A percentile compares a stretch with the other conserved stretches of the same genome.
These are phyloP conservation scores for Cercophora sp. DNA, from an alignment of 495 filamentous ascomycete genomes.

Conservation along the genomic window DNA sequence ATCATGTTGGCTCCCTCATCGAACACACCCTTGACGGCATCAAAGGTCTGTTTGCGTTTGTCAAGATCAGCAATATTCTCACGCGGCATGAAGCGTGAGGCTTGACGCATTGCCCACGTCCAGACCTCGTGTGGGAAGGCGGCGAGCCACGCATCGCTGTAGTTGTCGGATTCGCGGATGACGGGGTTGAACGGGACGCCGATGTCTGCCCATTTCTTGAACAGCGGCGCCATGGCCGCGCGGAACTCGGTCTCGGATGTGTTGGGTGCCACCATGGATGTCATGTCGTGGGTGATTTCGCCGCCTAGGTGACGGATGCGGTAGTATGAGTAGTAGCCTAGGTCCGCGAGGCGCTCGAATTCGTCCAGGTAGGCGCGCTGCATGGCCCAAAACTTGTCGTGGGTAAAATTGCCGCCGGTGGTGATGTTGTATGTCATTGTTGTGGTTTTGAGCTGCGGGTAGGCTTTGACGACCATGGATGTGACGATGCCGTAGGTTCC, in stretches of 20 bases:
- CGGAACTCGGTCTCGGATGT: constrained; percentile 41
- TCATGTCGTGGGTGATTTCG: constrained; percentile 10
- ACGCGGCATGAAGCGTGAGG: constrained; percentile 46
- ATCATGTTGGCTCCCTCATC: constrained; percentile 39
- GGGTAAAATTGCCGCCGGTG: constrained; percentile 7
- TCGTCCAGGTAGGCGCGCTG: constrained; percentile 19
- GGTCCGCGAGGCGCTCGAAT: constrained; percentile 12
- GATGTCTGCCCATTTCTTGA: constrained; percentile 18
- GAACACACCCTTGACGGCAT: constrained; percentile 37
- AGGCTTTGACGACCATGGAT: constrained; percentile 35
- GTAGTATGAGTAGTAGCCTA: constrained; percentile 13
- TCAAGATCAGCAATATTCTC: constrained; percentile 33
- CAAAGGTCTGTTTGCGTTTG: constrained; percentile 35
- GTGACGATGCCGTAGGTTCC: constrained; percentile 48
- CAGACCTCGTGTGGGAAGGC: constrained; percentile 46
- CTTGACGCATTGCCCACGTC: constrained; percentile 33
- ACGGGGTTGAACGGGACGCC: constrained; percentile 42
- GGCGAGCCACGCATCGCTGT: constrained; percentile 43
- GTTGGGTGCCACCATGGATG: constrained; percentile 45
- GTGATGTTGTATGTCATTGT: constrained; percentile 6
- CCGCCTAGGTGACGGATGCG: constrained; percentile 2
- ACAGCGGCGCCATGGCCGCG: constrained; percentile 7
- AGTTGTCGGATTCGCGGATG: constrained; percentile 45
- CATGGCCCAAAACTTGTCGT: constrained; percentile 10
- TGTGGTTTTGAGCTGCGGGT: constrained; percentile 2